Percentiles rank a stretch among this genome's conserved stretches.
Conservation (phyloP, 2,329 filamentous ascomycete genomes). For the Neofusicoccum cordaticola region DNA sequence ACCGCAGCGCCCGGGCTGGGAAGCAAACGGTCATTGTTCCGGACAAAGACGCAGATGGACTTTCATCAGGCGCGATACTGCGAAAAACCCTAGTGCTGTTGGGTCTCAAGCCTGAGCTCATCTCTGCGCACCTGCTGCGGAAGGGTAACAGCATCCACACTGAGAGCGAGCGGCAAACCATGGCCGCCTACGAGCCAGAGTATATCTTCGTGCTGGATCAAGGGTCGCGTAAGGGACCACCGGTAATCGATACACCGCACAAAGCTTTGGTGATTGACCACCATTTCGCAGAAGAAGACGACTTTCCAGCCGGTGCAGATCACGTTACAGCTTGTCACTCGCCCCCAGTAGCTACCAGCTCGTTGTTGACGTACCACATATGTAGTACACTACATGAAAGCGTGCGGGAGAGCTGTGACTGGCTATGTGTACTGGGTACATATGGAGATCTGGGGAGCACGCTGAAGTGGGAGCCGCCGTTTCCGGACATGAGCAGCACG, state of each 20-base stretch:
- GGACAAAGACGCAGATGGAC: conserved; percentile 67
- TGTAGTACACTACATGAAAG: conserved; percentile 56
- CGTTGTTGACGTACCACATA: conserved; percentile 63
- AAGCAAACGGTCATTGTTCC: conserved; percentile 60
- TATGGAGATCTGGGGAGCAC: conserved; percentile 65
- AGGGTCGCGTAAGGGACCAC: conserved; percentile 56
- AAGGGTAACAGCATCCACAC: conserved; percentile 61
- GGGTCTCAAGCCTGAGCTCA: conserved; percentile 52
- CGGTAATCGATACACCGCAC: conserved; percentile 50
- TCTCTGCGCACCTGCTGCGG: conserved; percentile 57
- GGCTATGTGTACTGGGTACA: conserved; percentile 64
- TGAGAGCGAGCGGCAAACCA: conserved; percentile 50
- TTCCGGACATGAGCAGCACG: conserved; percentile 60
- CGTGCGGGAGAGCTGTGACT: conserved; percentile 52
- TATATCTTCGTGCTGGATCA: conserved; percentile 66
- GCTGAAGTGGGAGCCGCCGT: conserved; percentile 64
- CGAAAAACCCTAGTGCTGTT: conserved; percentile 58
- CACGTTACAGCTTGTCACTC: conserved; percentile 63
- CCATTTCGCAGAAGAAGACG: conserved; percentile 51
- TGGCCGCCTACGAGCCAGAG: conserved; percentile 52
- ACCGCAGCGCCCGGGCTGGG: conserved; percentile 49
- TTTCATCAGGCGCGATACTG: conserved; percentile 63
- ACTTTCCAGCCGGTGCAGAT: conserved; percentile 55
- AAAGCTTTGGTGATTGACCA: conserved; percentile 64
- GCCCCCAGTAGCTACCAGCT: conserved; percentile 64